Evolutionary conservation across 2,329 filamentous ascomycete genomes (phyloP), one percentile per base, ranked within the genome.

Genomic region (Penicillium sp.): DNA sequence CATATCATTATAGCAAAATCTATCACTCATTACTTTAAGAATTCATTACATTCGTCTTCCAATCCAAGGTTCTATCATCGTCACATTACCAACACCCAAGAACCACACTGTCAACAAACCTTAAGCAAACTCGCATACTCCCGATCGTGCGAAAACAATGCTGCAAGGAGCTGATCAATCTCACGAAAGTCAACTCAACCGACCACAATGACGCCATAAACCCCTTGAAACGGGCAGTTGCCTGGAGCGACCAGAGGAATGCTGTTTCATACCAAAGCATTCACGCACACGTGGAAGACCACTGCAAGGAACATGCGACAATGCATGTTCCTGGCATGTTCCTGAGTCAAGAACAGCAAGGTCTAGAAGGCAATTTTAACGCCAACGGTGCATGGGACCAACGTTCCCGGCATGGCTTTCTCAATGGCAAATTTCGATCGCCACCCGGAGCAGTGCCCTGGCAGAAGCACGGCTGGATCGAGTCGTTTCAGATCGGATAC

Each of bases 371-470:
- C 44, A 32, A 66, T 62, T 31, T 52, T 71, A 13, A 66, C 67
- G 2, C 73, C 73, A 10, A 73, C 72, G 9, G 72, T 72, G 14
- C 68, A 69, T 17, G 73, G 73, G 6, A 71, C 71, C 41, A 76
- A 48, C 2, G 60, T 57, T 2, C 72, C 72, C 0, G 70, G 69
- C 66, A 75, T 72, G 25, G 64, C 57, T 42, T 65, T 69, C 53
- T 76, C 71, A 43, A 75, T 73, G 29, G 65, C 64, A 45, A 69
- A 69, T 52, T 75, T 76, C 23, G 71, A 73, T 44, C 72, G 62
- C 73, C 73, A 78, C 4, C 74, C 74, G 0, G 73, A 71, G 47
- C 73, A 77, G 52, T 77, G 74, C 0, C 74, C 74, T 0, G 74
- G 72, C 52, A 77, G 62, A 3, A 77, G 50, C 0, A 77, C 59